Evolutionary conservation across 768 basidiomycete species (phyloP), one percentile per base, ranked within the genome.

Genomic region (Amanita rubescens): DNA sequence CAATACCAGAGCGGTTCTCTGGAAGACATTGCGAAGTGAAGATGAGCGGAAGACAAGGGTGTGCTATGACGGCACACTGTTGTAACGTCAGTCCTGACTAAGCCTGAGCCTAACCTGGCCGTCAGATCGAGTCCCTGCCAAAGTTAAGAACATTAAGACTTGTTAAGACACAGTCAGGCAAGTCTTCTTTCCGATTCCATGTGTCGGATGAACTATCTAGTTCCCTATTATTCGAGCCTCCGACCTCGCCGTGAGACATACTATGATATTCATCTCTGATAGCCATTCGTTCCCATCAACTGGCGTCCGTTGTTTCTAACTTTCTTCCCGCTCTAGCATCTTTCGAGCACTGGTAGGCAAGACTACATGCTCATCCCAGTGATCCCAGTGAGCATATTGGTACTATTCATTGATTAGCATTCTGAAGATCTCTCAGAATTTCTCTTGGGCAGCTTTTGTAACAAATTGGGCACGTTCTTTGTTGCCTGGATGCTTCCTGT

Each of bases 1-100:
- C 88, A 90, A 61, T 72, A 90, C 88, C 88, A 91, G 61, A 88
- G 64, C 3, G 86, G 82, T 57, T 86, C 84, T 67, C 85, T 74
- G 19, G 76, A 73, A 12, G 88, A 83, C 87, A 89, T 88, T 51
- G 46, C 38, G 9, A 14, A 22, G 27, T 54, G 25, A 20, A 22
- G 22, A 45, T 32, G 44, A 45, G 17, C 6, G 25, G 19, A 47
- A 33, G 10, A 12, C 9, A 33, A 32, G 19, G 46, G 17, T 15
- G 24, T n/a, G 5, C 33, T 34, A 49, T 49, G 48, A 49, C 48
- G 47, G 20, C 8, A 10, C 15, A 2, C n/a, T 5, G 17, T 3
- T 49, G 48, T 49, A n/a, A 49, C 48, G 19, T 30, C 27, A 30
- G n/a, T 19, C n/a, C 37, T 41, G 25, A 51, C 38, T 39, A 41